Base-by-base conservation (phyloP, 1,139 yeast species). In the Magnusiomyces ingens region DNA sequence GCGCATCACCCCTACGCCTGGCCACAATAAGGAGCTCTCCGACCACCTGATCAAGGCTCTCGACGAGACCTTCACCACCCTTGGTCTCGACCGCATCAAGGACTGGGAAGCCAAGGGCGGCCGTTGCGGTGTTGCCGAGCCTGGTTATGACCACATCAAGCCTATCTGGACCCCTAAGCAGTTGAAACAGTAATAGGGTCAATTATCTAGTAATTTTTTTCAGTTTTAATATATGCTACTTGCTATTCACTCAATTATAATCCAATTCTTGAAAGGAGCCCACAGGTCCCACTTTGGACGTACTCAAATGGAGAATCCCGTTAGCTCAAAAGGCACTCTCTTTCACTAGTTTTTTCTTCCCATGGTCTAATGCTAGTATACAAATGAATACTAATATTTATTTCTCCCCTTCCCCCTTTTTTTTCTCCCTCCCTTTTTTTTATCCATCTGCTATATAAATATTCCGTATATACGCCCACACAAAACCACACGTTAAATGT, bases 1-100 rank as follows among this genome's bases (percentile, higher is more conserved):
- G 67, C 83, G 99, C 73, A 84, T 93, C 67, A 93, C 99, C 18
- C 98, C 99, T 52, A 91, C 99, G 45, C 99, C 99, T 44, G 98
- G 97, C 54, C 99, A 93, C 71, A 80, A 82, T 36, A 77, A 82
- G 55, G 85, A 84, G 58, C 77, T 88, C 55, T 79, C 93, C 56
- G 88, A 90, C 67, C 79, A 82, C 60, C 78, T 93, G 63, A 77
- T 93, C 57, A 78, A 73, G 13, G 91, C 97, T 5, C 75, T 94
- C 51, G 95, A 89, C 63, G 78, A 81, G 51, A 90, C 91, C 29
- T 93, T 93, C 75, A 76, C 75, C 49, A 86, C 85, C 60, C 78
- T 91, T 70, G 77, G 76, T 56, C 78, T 93, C 69, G 81, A 84
- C 69, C 84, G 95, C 68, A 82, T 85, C 53, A 66, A 74, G 49